Conservation (phyloP, 2,329 filamentous ascomycete genomes). For the Colletotrichum eleusines region DNA sequence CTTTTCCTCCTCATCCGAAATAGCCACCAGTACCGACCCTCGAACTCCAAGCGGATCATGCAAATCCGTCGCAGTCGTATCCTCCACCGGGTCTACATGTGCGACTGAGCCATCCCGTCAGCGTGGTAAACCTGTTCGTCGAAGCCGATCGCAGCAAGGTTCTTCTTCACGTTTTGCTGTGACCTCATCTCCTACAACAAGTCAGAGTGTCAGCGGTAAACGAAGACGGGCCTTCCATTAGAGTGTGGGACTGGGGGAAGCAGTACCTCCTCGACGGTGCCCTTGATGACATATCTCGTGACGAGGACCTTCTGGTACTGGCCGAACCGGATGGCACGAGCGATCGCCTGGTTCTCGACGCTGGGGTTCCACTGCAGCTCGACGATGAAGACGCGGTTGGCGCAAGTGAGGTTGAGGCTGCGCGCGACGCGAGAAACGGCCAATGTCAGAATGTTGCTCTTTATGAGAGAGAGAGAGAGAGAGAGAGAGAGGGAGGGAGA, state of each 20-base stretch:
- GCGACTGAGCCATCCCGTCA: slow-evolving; percentile 13
- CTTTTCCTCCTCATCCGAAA: not conserved
- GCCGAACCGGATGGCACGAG: slow-evolving; percentile 59
- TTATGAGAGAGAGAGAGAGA: too few species aligned
- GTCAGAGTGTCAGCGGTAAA: not conserved
- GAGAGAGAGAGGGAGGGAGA: too few species aligned
- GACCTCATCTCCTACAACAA: slow-evolving; percentile 35
- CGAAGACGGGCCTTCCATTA: fast-evolving
- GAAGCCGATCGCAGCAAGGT: slow-evolving; percentile 27
- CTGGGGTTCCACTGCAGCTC: slow-evolving; percentile 68
- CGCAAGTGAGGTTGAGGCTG: slow-evolving; percentile 62
- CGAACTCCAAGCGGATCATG: not conserved
- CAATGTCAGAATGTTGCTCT: not conserved
- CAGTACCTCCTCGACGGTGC: slow-evolving; percentile 59
- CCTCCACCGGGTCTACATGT: not conserved
- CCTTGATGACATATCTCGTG: slow-evolving; percentile 58
- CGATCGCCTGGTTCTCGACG: slow-evolving; percentile 65
- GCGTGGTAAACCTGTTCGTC: not conserved
- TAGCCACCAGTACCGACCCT: not conserved
- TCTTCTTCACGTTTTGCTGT: slow-evolving; percentile 34
- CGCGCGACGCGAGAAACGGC: fast-evolving
- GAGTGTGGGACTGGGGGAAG: not conserved
- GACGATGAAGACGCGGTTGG: slow-evolving; percentile 62
- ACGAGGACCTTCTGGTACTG: slow-evolving; percentile 58
- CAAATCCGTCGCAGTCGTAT: not conserved